Base-by-base conservation (phyloP, 1,139 yeast genomes). In the Blastobotrys elegans region DNA sequence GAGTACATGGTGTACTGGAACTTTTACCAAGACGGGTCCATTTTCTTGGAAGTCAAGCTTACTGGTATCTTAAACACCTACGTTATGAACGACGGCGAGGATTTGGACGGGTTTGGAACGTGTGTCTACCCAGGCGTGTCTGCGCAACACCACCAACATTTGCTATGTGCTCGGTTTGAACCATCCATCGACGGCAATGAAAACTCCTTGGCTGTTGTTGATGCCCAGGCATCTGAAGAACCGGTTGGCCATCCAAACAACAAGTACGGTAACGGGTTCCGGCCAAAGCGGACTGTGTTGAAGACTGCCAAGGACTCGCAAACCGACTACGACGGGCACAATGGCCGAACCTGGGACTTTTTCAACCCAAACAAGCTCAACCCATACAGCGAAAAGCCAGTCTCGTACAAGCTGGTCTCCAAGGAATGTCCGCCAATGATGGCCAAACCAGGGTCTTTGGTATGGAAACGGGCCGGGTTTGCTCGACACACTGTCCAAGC, bases 121-220 rank as follows among this genome's bases (percentile, higher is more conserved):
- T 73, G 75, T 56, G 92, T 84, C 43, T 84, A 84, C 66, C 94
- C 94, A 50, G 78, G 80, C 54, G 88, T 82, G 46, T 83, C 82
- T 63, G 94, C 94, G 40, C 92, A 84, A 70, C 83, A 84, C 67
- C 94, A 84, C 67, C 94, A 84, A 72, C 94, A 84, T 69, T 71
- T 84, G 70, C 84, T 84, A 68, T 78, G 87, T n/a, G 73, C 84
- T 57, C 78, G 94, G 71, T 64, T 84, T 57, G 86, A 84, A 63
- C 92, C 94, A 56, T 77, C 88, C 72, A 72, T 84, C 53, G 94
- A 84, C 59, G 94, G 94, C 59, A 82, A 84, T 77, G 86, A 81
- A 52, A 84, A 84, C 71, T 81, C 90, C 36, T 84, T 82, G 48
- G 84, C 84, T 33, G 76, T 76, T 54, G 74, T 80, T 46, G 94